These are phyloP conservation scores for Starmerella vitae DNA, from an alignment of 805 yeast species.

Conservation along the genomic window DNA sequence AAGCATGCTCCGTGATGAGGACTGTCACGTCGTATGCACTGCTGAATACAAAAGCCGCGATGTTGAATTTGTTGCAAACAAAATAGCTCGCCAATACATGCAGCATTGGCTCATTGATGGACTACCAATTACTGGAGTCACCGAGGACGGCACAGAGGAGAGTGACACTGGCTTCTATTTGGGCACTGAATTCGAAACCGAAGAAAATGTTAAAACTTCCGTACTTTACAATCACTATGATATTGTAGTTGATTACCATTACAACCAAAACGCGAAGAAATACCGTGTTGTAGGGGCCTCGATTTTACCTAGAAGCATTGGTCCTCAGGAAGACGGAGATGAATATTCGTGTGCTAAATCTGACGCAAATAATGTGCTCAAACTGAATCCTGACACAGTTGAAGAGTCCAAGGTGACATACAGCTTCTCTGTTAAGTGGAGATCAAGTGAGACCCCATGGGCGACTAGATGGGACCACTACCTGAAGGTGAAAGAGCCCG, in stretches of 20 bases:
- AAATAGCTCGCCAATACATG: slow-evolving; percentile 68
- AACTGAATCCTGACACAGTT: slow-evolving; percentile 1
- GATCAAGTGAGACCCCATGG: slow-evolving; percentile 66
- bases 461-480: slow-evolving; percentile 99
- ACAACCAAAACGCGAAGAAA: slow-evolving; percentile 43
- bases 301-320: slow-evolving; percentile 54
- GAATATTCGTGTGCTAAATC: slow-evolving; percentile 21
- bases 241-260: slow-evolving; percentile 69
- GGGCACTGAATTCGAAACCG: slow-evolving; percentile 40
- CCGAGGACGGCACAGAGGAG: slow-evolving; percentile 22
- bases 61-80: slow-evolving; percentile 59
- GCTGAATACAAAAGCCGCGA: slow-evolving; percentile 48
- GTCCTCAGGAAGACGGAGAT: slow-evolving; percentile 29
- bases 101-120: slow-evolving; percentile 94
- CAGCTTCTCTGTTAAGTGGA: slow-evolving; percentile 73
- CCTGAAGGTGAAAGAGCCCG: slow-evolving; percentile 70
- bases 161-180: slow-evolving; percentile 22
- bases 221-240: slow-evolving; percentile 63
- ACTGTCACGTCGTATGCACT: slow-evolving; percentile 58
- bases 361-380: slow-evolving; percentile 14
- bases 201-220: slow-evolving; percentile 34
- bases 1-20: slow-evolving; percentile 57
- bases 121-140: slow-evolving; percentile 76
- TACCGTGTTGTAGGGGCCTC: slow-evolving; percentile 85
- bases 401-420: slow-evolving; percentile 48